Base-by-base conservation (phyloP, 257 asterid genomes). In the Vinca minor region DNA sequence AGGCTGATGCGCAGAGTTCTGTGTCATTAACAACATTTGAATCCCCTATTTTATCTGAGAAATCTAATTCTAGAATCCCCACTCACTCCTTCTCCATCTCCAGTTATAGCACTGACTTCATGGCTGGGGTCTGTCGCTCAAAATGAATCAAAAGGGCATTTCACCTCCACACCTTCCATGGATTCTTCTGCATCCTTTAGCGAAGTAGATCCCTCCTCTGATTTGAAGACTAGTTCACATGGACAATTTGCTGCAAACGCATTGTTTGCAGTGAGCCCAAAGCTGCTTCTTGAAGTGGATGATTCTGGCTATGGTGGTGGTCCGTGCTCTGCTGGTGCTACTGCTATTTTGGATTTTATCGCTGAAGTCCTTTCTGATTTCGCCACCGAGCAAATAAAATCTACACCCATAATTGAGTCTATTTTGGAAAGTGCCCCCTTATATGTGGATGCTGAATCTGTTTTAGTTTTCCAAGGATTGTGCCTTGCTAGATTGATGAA, bases 301-400 rank as follows among this genome's bases (percentile, higher is more conserved):
- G 94, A 93, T 72, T 84, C 86, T 79, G 96, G 99, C 59, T 89
- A 89, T 77, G 96, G 99, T 64, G 96, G 99, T n/a, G 99, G 99
- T 23, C 97, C 99, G 11, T 93, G 99, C 68, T 89, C 99, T 70
- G 95, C 97, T 71, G 96, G 89, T 59, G 97, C 99, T 64, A 77
- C 94, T 72, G 96, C 97, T 67, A 80, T 93, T 78, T 74, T 89
- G 47, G 99, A 93, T 76, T 87, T 93, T 69, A 69, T 93, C 78
- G 95, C 99, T 8, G 97, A 87, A 85, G 95, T 93, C 77, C 78
- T 93, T 34, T 86, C 97, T 55, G 96, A 81, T 75, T 74, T 89
- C 64, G 77, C 82, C 52, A 83, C 95, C 21, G 99, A 93, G 79
- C 99, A 89, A 73, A 79, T 84, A 75, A 93, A 87, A 78, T 92